phyloP scores from a whole-genome alignment of 805 yeast genomes.

The Barnettozyma botsteinii region DNA sequence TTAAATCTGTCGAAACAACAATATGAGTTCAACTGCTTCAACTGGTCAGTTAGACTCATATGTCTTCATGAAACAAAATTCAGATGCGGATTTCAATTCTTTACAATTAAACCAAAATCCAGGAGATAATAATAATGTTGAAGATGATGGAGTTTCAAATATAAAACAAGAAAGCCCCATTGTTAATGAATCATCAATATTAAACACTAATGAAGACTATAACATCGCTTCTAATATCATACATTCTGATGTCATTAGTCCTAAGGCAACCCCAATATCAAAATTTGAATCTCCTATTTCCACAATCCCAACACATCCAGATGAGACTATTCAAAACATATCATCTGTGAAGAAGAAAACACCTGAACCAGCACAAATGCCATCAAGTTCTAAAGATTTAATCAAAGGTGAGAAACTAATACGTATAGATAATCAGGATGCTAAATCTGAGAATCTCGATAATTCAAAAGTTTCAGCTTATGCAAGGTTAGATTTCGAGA shows the following conservation, averaged over 20 bases:
- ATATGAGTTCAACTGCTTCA: slow-evolving; percentile 13
- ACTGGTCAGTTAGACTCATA: slow-evolving; percentile 17
- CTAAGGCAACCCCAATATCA: neutral
- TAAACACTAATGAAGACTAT: too few species aligned
- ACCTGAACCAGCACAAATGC: neutral
- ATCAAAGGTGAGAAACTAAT: too few species aligned
- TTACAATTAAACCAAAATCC: slow-evolving; percentile 12
- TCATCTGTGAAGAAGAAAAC: neutral
- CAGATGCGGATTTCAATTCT: slow-evolving; percentile 14
- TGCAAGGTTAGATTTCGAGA: slow-evolving; percentile 83
- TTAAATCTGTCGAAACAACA: neutral
- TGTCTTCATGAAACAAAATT: slow-evolving; percentile 11
- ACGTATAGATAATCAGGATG: neutral
- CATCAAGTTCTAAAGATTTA: slow-evolving; percentile 5
- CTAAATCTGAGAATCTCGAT: slow-evolving; percentile 6
- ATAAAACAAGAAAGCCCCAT: slow-evolving; percentile 6
- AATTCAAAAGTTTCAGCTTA: slow-evolving; percentile 39
- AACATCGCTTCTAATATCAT: neutral
- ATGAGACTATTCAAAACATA: slow-evolving; percentile 16
- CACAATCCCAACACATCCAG: slow-evolving; percentile 5
- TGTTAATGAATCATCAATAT: neutral
- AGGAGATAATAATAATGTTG: neutral
- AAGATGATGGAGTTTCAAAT: too few species aligned
- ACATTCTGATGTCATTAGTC: neutral
- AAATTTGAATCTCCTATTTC: neutral